These are phyloP conservation scores for Hanseniaspora lindneri DNA, from an alignment of 805 yeast genomes.

Conservation along the genomic window DNA sequence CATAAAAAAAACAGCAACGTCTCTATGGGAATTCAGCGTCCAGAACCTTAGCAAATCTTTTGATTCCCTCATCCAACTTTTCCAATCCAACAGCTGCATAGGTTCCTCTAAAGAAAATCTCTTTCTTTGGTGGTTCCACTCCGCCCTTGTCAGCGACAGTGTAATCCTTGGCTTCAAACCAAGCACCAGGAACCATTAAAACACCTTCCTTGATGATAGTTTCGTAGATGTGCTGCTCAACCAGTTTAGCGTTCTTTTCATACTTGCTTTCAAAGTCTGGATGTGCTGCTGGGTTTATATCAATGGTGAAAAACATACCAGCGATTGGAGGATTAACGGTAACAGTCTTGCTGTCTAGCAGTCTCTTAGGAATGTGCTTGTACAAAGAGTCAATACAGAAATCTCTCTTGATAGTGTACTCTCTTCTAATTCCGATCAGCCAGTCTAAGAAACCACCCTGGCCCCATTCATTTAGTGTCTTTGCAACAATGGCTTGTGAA, in stretches of 20 bases:
- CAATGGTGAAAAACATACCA: constrained; percentile 75
- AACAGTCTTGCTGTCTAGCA: constrained; percentile 20
- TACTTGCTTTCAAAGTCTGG: constrained; percentile 55
- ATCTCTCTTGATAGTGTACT: constrained; percentile 81
- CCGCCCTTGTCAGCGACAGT: constrained; percentile 26
- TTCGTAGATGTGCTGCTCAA: constrained; percentile 55
- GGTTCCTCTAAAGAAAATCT: constrained; percentile 72
- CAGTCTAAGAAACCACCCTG: constrained; percentile 80
- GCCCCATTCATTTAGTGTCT: constrained; percentile 76
- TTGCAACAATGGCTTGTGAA: constrained; percentile 57
- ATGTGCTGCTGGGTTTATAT: constrained; percentile 65
- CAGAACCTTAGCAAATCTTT: constrained; percentile 56
- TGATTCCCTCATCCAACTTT: constrained; percentile 46
- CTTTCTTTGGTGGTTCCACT: constrained; percentile 34
- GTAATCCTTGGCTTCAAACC: constrained; percentile 41
- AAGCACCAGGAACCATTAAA: constrained; percentile 70
- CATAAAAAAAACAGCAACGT: neutral
- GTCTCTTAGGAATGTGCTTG: constrained; percentile 42
- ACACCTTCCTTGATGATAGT: constrained; percentile 48
- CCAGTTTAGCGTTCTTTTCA: constrained; percentile 47
- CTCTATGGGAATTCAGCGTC: constrained; percentile 37
- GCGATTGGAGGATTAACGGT: constrained; percentile 54
- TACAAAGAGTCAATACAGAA: constrained; percentile 65
- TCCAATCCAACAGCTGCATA: constrained; percentile 76
- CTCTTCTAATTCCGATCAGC: constrained; percentile 71